These are phyloP conservation scores for Acrasis kona DNA, from an alignment of 78 protist genomes.

Conservation along the genomic window DNA sequence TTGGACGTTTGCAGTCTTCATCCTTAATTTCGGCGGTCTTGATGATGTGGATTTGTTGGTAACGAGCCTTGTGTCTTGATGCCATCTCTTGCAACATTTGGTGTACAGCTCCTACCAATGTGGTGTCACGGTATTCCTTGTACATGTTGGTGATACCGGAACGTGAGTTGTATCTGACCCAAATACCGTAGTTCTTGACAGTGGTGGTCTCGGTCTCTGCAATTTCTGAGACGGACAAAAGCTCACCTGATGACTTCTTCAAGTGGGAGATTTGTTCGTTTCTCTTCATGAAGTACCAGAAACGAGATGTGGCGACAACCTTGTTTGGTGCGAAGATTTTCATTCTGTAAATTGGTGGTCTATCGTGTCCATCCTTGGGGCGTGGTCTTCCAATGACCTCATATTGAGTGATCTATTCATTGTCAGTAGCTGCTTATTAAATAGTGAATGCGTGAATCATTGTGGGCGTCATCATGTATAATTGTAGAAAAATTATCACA, in stretches of 20 bases:
- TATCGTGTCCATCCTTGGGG: conserved; percentile 43
- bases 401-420: conserved; percentile 53
- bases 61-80: conserved; percentile 87
- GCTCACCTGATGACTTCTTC: conserved; percentile 90
- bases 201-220: conserved; percentile 59
- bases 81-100: conserved; percentile 90
- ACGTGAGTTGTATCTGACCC: conserved; percentile 91
- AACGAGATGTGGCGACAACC: conserved; percentile 88
- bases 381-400: conserved; percentile 76
- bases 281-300: conserved; percentile 95
- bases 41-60: conserved; percentile 83
- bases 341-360: conserved; percentile 92
- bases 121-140: conserved; percentile 89
- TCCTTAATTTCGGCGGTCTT: conserved; percentile 52
- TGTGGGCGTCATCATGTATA: no score
- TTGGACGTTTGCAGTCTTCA: conserved; percentile 36
- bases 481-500: no score
- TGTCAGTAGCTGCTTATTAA: no score
- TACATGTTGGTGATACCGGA: conserved; percentile 95
- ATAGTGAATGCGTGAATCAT: no score
- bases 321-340: conserved; percentile 91
- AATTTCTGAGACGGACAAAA: conserved; percentile 75
- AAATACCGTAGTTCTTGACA: conserved; percentile 93
- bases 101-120: conserved; percentile 72
- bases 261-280: no score